Evolutionary conservation across 441 rosid species (phyloP).

Genomic region (Oxalis stricta): DNA sequence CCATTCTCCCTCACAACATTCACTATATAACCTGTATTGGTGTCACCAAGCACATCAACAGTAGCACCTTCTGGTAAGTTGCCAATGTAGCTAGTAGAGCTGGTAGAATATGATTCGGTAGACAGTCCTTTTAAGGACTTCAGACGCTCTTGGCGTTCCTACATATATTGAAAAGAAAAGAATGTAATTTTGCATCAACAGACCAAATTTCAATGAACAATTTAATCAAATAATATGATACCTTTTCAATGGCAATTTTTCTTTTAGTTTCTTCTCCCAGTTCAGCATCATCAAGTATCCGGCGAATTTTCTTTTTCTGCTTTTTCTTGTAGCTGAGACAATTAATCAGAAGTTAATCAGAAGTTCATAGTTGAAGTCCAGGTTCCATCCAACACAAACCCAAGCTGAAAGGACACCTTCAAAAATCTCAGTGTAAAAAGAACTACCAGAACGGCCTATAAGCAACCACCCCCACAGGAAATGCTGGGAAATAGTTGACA

Average conservation of each 20-base stretch:
- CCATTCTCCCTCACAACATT: slow-evolving; percentile 98
- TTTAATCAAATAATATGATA: slow-evolving; percentile 14
- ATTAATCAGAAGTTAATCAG: slow-evolving; percentile 11
- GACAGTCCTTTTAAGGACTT: slow-evolving; percentile 73
- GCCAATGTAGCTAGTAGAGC: slow-evolving; percentile 32
- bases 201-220: slow-evolving; percentile 7
- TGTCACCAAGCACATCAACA: slow-evolving; percentile 78
- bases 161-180: slow-evolving; percentile 16
- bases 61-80: slow-evolving; percentile 52
- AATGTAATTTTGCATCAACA: slow-evolving; percentile 9
- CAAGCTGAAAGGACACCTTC: background rate
- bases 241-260: slow-evolving; percentile 99
- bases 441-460: background rate
- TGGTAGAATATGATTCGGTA: slow-evolving; percentile 42
- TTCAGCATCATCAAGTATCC: slow-evolving; percentile 98
- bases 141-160: slow-evolving; percentile 98
- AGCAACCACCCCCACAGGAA: too few relatives aligned
- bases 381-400: background rate
- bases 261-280: slow-evolving; percentile 96
- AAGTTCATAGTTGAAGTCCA: background rate
- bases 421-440: background rate
- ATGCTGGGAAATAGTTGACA: background rate
- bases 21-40: slow-evolving; percentile 75
- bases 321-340: slow-evolving; percentile 49
- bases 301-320: slow-evolving; percentile 74